These are phyloP conservation scores for Hypoxylon rickii DNA, from an alignment of 495 filamentous ascomycete genomes.

Conservation along the genomic window DNA sequence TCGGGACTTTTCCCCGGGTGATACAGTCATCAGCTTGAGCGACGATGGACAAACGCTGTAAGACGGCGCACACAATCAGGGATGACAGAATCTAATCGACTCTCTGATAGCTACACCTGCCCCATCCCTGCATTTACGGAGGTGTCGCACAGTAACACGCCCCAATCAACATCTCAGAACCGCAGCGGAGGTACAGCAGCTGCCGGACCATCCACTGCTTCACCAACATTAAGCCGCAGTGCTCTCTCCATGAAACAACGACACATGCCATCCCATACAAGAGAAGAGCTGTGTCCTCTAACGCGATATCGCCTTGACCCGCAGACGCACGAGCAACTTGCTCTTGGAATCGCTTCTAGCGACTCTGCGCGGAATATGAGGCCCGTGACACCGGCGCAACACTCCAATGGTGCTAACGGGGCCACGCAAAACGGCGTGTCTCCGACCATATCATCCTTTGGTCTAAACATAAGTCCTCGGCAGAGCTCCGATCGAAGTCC, in stretches of 20 bases:
- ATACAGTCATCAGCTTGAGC: slow-evolving; percentile 16
- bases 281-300: not conserved
- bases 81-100: not conserved
- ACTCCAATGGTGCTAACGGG: not conserved
- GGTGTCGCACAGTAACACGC: not conserved
- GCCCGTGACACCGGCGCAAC: too few species aligned
- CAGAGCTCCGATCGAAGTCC: not conserved
- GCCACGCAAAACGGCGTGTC: not conserved
- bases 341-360: slow-evolving; percentile 7
- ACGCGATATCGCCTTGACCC: slow-evolving; percentile 11
- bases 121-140: slow-evolving; percentile 12
- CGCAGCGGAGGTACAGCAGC: not conserved
- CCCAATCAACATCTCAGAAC: not conserved
- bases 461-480: not conserved
- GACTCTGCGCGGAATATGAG: too few species aligned
- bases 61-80: slow-evolving; percentile 1
- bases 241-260: slow-evolving; percentile 4
- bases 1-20: slow-evolving; percentile 22
- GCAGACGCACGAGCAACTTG: slow-evolving; percentile 15
- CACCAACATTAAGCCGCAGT: not conserved
- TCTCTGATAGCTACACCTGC: slow-evolving; percentile 7
- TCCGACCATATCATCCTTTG: slow-evolving; percentile 6
- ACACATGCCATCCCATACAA: too few species aligned
- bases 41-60: slow-evolving; percentile 20
- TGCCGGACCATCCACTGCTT: not conserved